A percentile compares a stretch with the other conserved stretches of the same genome.
Evolutionary conservation across 2,329 filamentous ascomycete genomes (phyloP).

Genomic region (Cladosporium sphaerospermum): DNA sequence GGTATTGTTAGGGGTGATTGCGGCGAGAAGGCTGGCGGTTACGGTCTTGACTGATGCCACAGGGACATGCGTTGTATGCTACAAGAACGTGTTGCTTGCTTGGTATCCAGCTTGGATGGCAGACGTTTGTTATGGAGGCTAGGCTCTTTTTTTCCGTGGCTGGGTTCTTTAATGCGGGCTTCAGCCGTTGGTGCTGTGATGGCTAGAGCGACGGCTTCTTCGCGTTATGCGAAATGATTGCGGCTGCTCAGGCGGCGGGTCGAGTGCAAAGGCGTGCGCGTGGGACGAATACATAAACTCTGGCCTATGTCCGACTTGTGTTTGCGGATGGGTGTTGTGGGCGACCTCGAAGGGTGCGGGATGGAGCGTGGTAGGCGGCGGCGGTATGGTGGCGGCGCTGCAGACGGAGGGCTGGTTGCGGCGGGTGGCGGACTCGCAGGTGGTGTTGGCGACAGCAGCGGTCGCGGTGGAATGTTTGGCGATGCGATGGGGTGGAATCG

Average conservation of each 20-base stretch:
- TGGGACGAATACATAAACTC: conserved; percentile 98
- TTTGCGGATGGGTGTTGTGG: conserved; percentile 6
- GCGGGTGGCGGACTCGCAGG: conserved; percentile 10
- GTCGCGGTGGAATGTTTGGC: conserved; percentile 9
- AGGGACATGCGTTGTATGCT: conserved; percentile 11
- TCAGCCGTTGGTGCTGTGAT: conserved; percentile 89
- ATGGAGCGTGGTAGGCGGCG: background rate
- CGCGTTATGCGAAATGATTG: conserved; percentile 84
- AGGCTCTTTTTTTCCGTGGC: background rate
- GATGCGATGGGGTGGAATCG: background rate
- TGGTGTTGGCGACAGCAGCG: conserved; percentile 7
- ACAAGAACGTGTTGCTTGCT: background rate
- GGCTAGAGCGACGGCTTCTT: conserved; percentile 77
- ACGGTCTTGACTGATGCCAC: background rate
- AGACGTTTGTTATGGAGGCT: conserved; percentile 2
- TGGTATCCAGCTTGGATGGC: conserved; percentile 12
- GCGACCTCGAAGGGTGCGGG: conserved; percentile 17
- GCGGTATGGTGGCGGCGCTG: background rate
- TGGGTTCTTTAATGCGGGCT: conserved; percentile 1
- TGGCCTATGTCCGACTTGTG: conserved; percentile 17
- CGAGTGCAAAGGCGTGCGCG: conserved; percentile 89
- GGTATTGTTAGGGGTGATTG: background rate
- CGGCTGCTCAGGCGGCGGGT: conserved; percentile 91
- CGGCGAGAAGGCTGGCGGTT: background rate
- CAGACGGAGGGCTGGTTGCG: conserved; percentile 6